Evolutionary conservation across 2,329 filamentous ascomycete species (phyloP).

Genomic region (Colletotrichum musae): DNA sequence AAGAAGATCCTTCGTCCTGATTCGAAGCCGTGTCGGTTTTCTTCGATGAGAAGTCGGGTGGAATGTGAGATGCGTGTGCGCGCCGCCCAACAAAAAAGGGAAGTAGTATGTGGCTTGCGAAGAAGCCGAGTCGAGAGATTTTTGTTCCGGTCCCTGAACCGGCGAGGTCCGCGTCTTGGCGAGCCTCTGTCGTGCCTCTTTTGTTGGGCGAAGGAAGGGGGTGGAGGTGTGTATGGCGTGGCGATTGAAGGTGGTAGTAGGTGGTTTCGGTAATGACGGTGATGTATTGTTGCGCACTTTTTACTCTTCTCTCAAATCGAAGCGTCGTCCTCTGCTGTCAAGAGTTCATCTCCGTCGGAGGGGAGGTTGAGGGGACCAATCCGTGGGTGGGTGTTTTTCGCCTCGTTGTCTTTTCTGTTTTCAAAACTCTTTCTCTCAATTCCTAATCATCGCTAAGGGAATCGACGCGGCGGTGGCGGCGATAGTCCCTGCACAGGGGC

Average conservation of each 20-base stretch:
- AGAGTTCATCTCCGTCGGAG: slow-evolving; percentile 3
- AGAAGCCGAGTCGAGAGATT: background rate
- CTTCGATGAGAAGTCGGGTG: background rate
- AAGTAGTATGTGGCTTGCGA: background rate
- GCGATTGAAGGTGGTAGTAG: background rate
- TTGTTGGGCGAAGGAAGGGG: slow-evolving; percentile 8
- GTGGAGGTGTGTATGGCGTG: slow-evolving; percentile 1
- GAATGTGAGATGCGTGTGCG: slow-evolving; percentile 11
- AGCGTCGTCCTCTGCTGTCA: slow-evolving; percentile 15
- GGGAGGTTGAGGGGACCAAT: background rate
- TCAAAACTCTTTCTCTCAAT: background rate
- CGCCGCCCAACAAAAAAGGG: slow-evolving; percentile 4
- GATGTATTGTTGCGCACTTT: slow-evolving; percentile 8
- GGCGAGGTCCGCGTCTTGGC: background rate
- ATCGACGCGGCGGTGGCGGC: slow-evolving; percentile 37
- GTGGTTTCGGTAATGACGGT: slow-evolving; percentile 7
- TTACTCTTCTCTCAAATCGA: slow-evolving; percentile 14
- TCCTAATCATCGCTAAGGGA: slow-evolving; percentile 17
- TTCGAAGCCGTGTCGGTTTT: background rate
- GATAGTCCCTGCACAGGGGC: slow-evolving; percentile 28
- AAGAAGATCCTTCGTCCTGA: background rate
- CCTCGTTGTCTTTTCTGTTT: slow-evolving; percentile 9
- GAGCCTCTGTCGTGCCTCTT: background rate
- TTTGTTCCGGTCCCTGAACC: background rate
- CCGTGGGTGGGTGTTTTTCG: background rate